These are phyloP conservation scores for Hypholoma sublateritium DNA, from an alignment of 768 basidiomycete species.

Conservation along the genomic window DNA sequence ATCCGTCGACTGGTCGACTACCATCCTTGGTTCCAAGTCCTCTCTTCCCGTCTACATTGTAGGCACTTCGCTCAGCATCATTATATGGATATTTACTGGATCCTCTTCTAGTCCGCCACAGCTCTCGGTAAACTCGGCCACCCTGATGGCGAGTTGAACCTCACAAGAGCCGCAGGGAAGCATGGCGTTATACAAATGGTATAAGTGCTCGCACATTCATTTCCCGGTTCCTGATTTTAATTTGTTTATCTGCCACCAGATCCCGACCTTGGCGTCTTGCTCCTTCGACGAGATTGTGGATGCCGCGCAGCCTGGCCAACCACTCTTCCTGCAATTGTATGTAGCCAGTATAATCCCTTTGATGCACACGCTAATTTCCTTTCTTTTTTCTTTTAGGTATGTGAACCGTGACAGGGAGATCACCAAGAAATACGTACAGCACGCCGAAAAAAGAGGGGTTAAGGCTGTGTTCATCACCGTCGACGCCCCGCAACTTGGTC, in stretches of 20 bases:
- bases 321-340: constrained; percentile 83
- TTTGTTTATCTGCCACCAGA: constrained; percentile 42
- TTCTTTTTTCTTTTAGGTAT: constrained; percentile 48
- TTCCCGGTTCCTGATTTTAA: neutral
- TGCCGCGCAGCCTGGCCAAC: constrained; percentile 72
- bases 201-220: neutral
- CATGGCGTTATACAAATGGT: constrained; percentile 48
- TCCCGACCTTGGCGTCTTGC: constrained; percentile 92
- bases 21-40: constrained; percentile 64
- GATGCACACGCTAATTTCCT: neutral
- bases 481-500: constrained; percentile 94
- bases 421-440: constrained; percentile 83
- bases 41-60: constrained; percentile 16
- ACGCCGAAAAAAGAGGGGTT: constrained; percentile 88
- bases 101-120: constrained; percentile 58
- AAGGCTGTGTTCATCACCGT: constrained; percentile 97
- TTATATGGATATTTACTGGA: neutral
- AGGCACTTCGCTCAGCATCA: neutral
- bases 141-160: constrained; percentile 89
- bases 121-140: constrained; percentile 94
- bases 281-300: constrained; percentile 93
- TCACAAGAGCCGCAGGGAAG: constrained; percentile 87
- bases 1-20: constrained; percentile 79
- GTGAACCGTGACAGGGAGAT: constrained; percentile 88
- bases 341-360: constrained; percentile 11